Evolutionary conservation across 768 basidiomycete species (phyloP), one percentile per base, ranked within the genome.

Genomic region (Baorangia bicolor): DNA sequence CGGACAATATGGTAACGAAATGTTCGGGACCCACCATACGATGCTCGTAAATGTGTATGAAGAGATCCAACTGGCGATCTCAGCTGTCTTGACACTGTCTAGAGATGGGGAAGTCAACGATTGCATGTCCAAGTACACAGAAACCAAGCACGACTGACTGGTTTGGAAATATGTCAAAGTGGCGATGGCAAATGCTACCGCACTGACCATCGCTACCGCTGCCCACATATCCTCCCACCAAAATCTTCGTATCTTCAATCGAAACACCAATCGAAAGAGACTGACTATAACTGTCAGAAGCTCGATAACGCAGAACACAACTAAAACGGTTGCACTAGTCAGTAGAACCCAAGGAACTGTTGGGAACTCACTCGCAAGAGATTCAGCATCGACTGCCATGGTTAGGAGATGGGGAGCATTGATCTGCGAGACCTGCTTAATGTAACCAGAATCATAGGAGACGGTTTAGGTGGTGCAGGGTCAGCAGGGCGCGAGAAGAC

Each of bases 161-260:
- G 35, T 23, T 14, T 11, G 37, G n/a, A 11, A n/a, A 11, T 4
- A 10, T 38, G 4, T 11, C 18, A 38, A 9, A n/a, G n/a, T 4
- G 5, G 5, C 18, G n/a, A 2, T n/a, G 37, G n/a, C 4, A 11
- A 11, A n/a, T 5, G 4, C 37, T 8, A n/a, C 4, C 18, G n/a
- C 10, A 11, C n/a, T 0, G 11, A 38, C n/a, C n/a, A n/a, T n/a
- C 16, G 34, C 38, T 35, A 52, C 18, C 12, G 51, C 45, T 31
- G 62, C 56, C 60, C 52, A 58, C 27, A 30, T 12, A 28, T 63
- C 60, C 31, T 63, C 60, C 55, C 53, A 56, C 61, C 61, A 56
- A n/a, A 59, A 45, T 28, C 57, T 45, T 56, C 39, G 27, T 49
- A 56, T 55, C 37, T 53, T 27, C 28, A 63, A 25, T 18, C 53